Conservation (phyloP, 208 protist genomes). For the Borovskyia barvae region DNA sequence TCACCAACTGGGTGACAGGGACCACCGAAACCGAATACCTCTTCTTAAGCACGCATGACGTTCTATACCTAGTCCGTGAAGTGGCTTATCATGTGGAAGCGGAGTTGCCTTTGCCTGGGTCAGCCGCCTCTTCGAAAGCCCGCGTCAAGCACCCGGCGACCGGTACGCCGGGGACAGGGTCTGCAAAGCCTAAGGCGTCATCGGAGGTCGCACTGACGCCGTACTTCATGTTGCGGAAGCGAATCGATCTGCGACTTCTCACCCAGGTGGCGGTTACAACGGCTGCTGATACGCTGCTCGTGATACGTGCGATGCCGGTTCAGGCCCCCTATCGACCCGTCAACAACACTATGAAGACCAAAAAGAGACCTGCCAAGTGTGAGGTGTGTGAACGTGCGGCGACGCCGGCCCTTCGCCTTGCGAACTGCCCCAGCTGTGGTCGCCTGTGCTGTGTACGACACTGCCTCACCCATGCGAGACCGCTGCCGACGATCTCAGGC, state of each 20-base stretch:
- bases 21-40: constrained; percentile 30
- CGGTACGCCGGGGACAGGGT: not conserved
- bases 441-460: constrained; percentile 55
- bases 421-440: constrained; percentile 72
- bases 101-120: not conserved
- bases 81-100: not conserved
- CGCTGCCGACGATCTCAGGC: constrained; percentile 56
- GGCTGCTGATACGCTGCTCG: constrained; percentile 61
- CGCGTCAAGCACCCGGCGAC: not conserved
- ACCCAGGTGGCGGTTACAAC: constrained; percentile 51
- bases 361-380: constrained; percentile 17
- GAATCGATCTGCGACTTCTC: constrained; percentile 67
- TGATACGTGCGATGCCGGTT: constrained; percentile 65
- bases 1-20: constrained; percentile 43
- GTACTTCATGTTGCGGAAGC: constrained; percentile 44
- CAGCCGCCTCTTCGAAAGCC: not conserved
- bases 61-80: constrained; percentile 30
- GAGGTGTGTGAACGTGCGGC: constrained; percentile 22
- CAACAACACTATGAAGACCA: constrained; percentile 16
- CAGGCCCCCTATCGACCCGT: constrained; percentile 45
- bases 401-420: constrained; percentile 41
- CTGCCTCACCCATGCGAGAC: constrained; percentile 45
- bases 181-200: not conserved
- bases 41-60: constrained; percentile 32
- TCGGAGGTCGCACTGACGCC: constrained; percentile 5